Base-by-base conservation (phyloP, 2,329 filamentous ascomycete species). In the Coleophoma crateriformis region DNA sequence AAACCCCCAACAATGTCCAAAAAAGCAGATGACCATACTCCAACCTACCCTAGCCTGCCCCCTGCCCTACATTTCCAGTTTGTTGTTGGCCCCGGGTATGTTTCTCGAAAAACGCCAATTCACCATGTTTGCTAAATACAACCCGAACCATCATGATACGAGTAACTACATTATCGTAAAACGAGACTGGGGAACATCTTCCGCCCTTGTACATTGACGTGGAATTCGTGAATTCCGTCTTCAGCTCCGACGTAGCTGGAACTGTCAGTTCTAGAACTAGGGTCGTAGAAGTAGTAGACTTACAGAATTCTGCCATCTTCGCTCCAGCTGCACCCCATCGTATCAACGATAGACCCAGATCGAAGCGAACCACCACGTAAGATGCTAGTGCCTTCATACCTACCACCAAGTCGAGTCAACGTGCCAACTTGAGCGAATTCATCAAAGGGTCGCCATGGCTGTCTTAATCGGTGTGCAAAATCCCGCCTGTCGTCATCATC, bases 141-240 rank as follows among this genome's bases (percentile, higher is more conserved):
- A 17, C 19, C 39, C 39, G 12, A 13, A 11, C 39, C 11, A 19
- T 19, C 22, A 22, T 12, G 17, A 41, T 41, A 14, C 32, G 15
- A 14, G 15, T n/a, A 15, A 22, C 5, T 45, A 13, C 15, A 11
- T 60, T 41, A 84, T 52, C 77, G 73, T 64, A 79, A 68, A 40
- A 71, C 70, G 54, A 82, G 68, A 54, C 75, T 78, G 2, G 82
- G 78, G 54, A 74, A 77, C 33, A 76, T 68, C 65, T 82, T 87
- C 52, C 87, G 75, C 50, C 71, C 74, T 45, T 78, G 73, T 15
- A 83, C 59, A 62, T 89, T 83, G 55, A 91, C 75, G 33, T 76
- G 77, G 58, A 88, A 81, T 67, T 90, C 85, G 60, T 88, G 88
- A 48, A 91, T 85, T 49, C 87, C 87, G 57, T 88, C 82, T 62